phyloP scores from a whole-genome alignment of 1,284 basidiomycete species.

The Erythrobasidium hasegawianum region DNA sequence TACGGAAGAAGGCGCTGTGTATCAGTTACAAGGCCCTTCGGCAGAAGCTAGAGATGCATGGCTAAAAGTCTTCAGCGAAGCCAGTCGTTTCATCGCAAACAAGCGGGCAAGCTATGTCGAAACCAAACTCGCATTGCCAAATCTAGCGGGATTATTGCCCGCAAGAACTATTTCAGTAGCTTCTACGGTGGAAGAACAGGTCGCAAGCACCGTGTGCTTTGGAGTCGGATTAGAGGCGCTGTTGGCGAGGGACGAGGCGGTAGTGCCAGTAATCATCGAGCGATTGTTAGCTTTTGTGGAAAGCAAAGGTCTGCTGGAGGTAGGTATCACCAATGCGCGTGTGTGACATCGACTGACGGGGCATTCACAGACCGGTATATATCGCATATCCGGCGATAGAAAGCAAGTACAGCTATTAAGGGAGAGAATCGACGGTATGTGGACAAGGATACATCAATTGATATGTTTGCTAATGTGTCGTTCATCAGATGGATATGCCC shows the following conservation, averaged over 20 bases:
- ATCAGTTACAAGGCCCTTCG: conserved; percentile 66
- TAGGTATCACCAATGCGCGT: neutral
- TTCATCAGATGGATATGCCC: neutral
- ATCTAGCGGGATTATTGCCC: no score
- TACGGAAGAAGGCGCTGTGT: conserved; percentile 77
- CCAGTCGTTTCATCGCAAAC: conserved; percentile 66
- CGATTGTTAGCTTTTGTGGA: conserved; percentile 67
- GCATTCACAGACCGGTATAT: conserved; percentile 64
- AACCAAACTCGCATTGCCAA: neutral
- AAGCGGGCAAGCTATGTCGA: conserved; percentile 58
- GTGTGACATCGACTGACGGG: neutral
- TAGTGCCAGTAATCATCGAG: conserved; percentile 61
- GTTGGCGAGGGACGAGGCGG: conserved; percentile 60
- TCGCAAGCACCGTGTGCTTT: conserved; percentile 53
- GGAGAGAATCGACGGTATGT: conserved; percentile 66
- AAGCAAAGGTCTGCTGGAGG: conserved; percentile 61
- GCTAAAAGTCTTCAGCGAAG: conserved; percentile 65
- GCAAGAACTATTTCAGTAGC: no score
- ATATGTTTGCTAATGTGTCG: neutral
- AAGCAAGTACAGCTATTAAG: conserved; percentile 64
- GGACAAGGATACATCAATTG: no score
- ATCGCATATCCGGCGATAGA: conserved; percentile 71
- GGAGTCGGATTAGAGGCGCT: conserved; percentile 68
- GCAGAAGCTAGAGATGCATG: conserved; percentile 67
- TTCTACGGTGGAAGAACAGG: neutral